A percentile compares a stretch with the other conserved stretches of the same genome.
Evolutionary conservation across 108 stramenopile genomes (phyloP).

Genomic region (Ochromonas danica): DNA sequence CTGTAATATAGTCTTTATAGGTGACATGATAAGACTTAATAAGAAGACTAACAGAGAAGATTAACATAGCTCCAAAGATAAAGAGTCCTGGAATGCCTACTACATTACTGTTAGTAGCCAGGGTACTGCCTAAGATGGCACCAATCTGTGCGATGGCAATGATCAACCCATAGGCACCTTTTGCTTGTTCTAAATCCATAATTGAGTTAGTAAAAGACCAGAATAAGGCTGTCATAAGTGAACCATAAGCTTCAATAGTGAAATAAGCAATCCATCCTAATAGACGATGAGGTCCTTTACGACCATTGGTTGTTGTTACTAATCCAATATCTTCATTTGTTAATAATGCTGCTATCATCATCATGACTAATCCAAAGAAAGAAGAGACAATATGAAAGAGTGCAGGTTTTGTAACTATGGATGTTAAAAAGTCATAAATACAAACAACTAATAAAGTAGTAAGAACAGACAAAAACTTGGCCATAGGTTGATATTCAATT

Average conservation of each 20-base stretch:
- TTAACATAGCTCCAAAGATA: constrained; percentile 71
- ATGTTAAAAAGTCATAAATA: constrained; percentile 60
- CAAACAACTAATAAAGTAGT: constrained; percentile 72
- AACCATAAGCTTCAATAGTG: constrained; percentile 88
- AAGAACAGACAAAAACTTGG: constrained; percentile 86
- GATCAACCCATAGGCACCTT: constrained; percentile 89
- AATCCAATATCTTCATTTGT: background rate
- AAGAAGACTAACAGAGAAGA: constrained; percentile 62
- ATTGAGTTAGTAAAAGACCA: constrained; percentile 94
- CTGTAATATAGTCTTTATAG: constrained; percentile 75
- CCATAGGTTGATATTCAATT: constrained; percentile 81
- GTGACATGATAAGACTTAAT: constrained; percentile 75
- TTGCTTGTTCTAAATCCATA: constrained; percentile 80
- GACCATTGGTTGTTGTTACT: background rate
- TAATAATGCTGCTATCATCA: constrained; percentile 15
- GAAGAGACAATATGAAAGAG: constrained; percentile 8
- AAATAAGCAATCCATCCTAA: constrained; percentile 81
- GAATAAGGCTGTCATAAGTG: constrained; percentile 84
- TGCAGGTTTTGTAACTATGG: background rate
- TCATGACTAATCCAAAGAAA: background rate
- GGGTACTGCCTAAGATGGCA: constrained; percentile 80
- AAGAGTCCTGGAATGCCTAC: constrained; percentile 73
- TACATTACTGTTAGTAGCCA: constrained; percentile 69
- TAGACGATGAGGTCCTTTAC: background rate
- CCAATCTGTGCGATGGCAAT: constrained; percentile 90